phyloP scores from a whole-genome alignment of 2,329 filamentous ascomycete genomes.

The Xylaria sp. region DNA sequence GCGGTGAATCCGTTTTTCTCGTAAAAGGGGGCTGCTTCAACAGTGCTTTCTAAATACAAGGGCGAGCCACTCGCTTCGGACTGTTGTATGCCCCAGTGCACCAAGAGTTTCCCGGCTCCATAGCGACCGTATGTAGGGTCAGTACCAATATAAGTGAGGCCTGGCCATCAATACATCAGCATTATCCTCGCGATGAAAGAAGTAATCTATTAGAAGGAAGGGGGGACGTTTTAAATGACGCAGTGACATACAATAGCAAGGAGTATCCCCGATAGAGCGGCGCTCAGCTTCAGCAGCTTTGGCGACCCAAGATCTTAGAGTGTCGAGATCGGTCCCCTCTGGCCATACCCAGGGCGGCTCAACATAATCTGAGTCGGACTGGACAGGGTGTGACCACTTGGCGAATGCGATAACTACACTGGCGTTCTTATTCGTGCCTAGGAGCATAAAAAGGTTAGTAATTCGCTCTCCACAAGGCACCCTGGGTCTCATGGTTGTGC shows the following conservation, averaged over 20 bases:
- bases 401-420: not conserved
- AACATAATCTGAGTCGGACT: not conserved
- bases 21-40: slow-evolving; percentile 3
- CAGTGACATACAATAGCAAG: not conserved
- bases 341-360: slow-evolving; percentile 4
- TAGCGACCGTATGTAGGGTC: not conserved
- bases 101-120: not conserved
- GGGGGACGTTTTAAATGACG: not conserved
- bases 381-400: slow-evolving; percentile 2
- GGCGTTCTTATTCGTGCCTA: not conserved
- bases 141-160: not conserved
- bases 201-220: not conserved
- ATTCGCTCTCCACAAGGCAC: not conserved
- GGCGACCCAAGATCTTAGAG: not conserved
- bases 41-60: not conserved
- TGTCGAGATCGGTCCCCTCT: not conserved
- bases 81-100: not conserved
- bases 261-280: not conserved
- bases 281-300: not conserved
- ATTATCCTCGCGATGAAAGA: not conserved
- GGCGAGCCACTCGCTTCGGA: not conserved
- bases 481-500: no score
- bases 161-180: not conserved
- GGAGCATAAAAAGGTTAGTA: not conserved
- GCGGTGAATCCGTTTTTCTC: not conserved